Evolutionary conservation across 345 rosid genomes (phyloP), one percentile per base, ranked within the genome.

Genomic region (Xanthoceras sorbifolium): DNA sequence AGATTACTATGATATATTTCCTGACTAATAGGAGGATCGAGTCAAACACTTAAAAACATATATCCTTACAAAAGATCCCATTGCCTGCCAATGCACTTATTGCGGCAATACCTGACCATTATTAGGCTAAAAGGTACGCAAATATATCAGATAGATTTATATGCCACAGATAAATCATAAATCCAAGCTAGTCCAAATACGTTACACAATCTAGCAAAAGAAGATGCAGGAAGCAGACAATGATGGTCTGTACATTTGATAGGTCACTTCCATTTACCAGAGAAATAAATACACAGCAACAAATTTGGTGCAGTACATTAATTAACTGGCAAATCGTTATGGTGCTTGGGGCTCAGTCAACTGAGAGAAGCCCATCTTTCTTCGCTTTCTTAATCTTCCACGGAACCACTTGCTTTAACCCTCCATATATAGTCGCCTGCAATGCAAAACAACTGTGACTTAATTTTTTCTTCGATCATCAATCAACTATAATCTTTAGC

Each of bases 381-480:
- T 85, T 87, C 44, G 40, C 67, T 79, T 85, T 90, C 82, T 78
- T 84, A 54, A 81, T 82, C 85, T 72, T 89, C 94, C 94, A 86
- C 44, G 89, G 87, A 77, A 87, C 82, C 76, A 82, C 92, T 67
- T 85, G 92, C 87, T 89, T 94, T 82, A 92, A 54, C n/a, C 97
- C 89, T 63, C 85, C 90, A 38, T 80, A 92, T 62, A 94, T 42
- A 52, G 80, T 78, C 36, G 76, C 87, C 98, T 94, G 87, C 86
- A 79, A 61, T 46, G 34, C 59, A 74, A 54, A 46, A 34, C 55
- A 52, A 29, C 73, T 42, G 26, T 36, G 17, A 28, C 28, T 66
- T 17, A 54, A 2, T 1, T 36, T 17, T 9, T 50, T 42, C 2
- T 17, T 9, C 32, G 0, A 17, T 7, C 18, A 28, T n/a, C 8